A percentile compares a stretch with the other conserved stretches of the same genome.
Conservation (phyloP, 306 rosid genomes). For the Albizia julibrissin region DNA sequence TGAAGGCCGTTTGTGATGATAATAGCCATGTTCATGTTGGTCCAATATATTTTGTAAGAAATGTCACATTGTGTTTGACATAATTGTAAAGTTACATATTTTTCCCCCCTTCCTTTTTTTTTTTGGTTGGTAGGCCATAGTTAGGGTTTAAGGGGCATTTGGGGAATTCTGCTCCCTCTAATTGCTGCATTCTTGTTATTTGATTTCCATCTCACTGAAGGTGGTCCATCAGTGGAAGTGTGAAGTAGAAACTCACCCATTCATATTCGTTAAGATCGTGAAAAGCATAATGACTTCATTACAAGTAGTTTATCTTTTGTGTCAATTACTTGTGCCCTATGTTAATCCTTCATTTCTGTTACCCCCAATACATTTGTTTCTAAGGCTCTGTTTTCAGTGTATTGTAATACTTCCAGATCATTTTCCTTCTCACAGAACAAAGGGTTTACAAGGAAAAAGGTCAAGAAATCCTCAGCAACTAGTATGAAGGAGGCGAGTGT, state of each 20-base stretch:
- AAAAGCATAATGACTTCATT: conserved; percentile 31
- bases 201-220: conserved; percentile 45
- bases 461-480: neutral
- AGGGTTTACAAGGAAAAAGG: neutral
- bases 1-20: conserved; percentile 53
- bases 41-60: conserved; percentile 58
- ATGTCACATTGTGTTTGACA: conserved; percentile 59
- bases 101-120: conserved; percentile 6
- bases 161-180: conserved; percentile 53
- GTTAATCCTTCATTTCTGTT: neutral
- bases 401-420: neutral
- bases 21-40: conserved; percentile 42
- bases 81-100: conserved; percentile 67
- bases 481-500: neutral
- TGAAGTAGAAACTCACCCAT: conserved; percentile 51
- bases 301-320: neutral
- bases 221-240: conserved; percentile 43
- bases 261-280: conserved; percentile 38
- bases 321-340: neutral
- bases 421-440: neutral
- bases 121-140: conserved; percentile 44
- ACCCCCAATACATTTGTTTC: neutral
- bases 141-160: conserved; percentile 45
- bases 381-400: neutral
- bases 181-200: conserved; percentile 53